phyloP scores from a whole-genome alignment of 2,329 filamentous ascomycete genomes.

The Tolypocladium paradoxum region DNA sequence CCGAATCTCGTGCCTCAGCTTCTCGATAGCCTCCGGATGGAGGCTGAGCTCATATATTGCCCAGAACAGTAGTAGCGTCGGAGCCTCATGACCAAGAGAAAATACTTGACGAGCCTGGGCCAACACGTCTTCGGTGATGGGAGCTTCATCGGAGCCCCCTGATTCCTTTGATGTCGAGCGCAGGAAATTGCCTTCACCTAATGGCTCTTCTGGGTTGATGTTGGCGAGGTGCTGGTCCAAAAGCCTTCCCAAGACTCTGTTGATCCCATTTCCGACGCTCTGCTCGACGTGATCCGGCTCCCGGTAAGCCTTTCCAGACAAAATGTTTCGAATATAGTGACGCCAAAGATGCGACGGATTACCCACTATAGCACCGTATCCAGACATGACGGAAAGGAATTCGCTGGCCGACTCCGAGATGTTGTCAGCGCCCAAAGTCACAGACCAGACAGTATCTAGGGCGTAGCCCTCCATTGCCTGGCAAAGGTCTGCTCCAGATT shows the following conservation, averaged over 20 bases:
- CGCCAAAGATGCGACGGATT: conserved; percentile 3
- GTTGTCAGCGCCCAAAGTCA: not conserved
- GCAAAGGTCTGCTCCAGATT: not conserved
- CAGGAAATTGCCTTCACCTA: not conserved
- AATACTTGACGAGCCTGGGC: conserved; percentile 3
- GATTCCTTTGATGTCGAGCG: not conserved
- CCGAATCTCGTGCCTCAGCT: not conserved
- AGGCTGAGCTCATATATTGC: conserved; percentile 1
- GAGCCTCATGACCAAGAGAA: conserved; percentile 3
- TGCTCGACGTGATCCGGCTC: conserved; percentile 1
- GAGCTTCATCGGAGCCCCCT: not conserved
- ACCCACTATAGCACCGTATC: conserved; percentile 1
- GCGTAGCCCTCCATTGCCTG: conserved; percentile 1
- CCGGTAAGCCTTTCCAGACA: not conserved
- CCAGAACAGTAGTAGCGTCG: conserved; percentile 1
- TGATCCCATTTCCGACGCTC: not conserved
- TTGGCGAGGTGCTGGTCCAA: not conserved
- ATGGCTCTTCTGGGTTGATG: not conserved
- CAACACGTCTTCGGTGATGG: conserved; percentile 1
- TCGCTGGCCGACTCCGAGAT: not conserved
- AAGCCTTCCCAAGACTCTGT: not conserved
- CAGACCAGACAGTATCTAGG: conserved; percentile 2
- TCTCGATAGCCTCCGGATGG: not conserved
- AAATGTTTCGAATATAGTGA: not conserved
- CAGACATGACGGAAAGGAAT: not conserved